phyloP scores from a whole-genome alignment of 371 early-diverging fungal genomes.

The Mucor mucedo region DNA sequence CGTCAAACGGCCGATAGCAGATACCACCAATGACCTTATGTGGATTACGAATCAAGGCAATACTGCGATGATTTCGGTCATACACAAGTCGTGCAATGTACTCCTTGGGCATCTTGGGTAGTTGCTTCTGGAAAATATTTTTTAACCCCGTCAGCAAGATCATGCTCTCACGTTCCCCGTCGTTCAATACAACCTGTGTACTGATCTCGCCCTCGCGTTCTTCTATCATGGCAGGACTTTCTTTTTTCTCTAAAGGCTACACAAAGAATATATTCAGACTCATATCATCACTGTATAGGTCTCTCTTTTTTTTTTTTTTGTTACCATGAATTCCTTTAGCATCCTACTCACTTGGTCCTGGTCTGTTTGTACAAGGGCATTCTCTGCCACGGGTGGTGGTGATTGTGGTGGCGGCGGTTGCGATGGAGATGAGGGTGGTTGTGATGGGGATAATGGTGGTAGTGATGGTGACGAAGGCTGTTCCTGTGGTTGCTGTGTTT shows the following conservation, averaged over 20 bases:
- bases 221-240: slow-evolving; percentile 59
- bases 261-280: neutral
- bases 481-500: no score
- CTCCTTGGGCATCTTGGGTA: slow-evolving; percentile 99
- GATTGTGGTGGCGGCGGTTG: neutral
- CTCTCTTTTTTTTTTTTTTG: no score
- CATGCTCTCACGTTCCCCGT: slow-evolving; percentile 78
- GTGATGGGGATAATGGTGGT: no score
- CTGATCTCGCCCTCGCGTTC: slow-evolving; percentile 61
- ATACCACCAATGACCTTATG: slow-evolving; percentile 95
- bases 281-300: no score
- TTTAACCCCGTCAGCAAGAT: slow-evolving; percentile 92
- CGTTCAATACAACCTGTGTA: slow-evolving; percentile 85
- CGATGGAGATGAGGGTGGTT: neutral
- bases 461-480: no score
- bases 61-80: slow-evolving; percentile 88
- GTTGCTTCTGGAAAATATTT: slow-evolving; percentile 96
- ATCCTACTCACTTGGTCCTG: slow-evolving; percentile 14
- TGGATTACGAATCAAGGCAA: slow-evolving; percentile 67
- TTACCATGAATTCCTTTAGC: slow-evolving; percentile 14
- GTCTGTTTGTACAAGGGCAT: slow-evolving; percentile 1
- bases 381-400: neutral
- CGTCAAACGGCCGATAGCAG: slow-evolving; percentile 92
- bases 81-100: slow-evolving; percentile 98
- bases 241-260: slow-evolving; percentile 36